Evolutionary conservation across 2,329 filamentous ascomycete species (phyloP).

Genomic region (Botrytis hyacinthi): DNA sequence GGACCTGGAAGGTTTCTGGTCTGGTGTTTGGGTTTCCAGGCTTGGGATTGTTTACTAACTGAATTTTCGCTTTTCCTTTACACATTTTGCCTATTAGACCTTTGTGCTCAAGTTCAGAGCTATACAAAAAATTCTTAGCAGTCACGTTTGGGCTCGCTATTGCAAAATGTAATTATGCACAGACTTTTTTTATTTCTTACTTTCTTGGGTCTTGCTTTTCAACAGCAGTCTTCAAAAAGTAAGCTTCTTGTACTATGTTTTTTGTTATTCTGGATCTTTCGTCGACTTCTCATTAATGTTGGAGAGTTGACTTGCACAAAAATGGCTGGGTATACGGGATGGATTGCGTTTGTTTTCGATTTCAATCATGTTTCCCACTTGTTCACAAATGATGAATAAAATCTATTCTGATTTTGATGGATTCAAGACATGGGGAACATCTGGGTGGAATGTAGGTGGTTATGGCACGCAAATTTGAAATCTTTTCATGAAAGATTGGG

Average conservation of each 20-base stretch:
- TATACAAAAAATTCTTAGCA: slow-evolving; percentile 34
- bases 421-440: background rate
- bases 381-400: slow-evolving; percentile 12
- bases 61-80: slow-evolving; percentile 33
- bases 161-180: slow-evolving; percentile 41
- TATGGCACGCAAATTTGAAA: slow-evolving; percentile 17
- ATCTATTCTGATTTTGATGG: background rate
- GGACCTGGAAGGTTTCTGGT: slow-evolving; percentile 38
- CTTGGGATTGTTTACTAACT: slow-evolving; percentile 36
- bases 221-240: slow-evolving; percentile 25
- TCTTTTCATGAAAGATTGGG: slow-evolving; percentile 17
- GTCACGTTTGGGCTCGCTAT: slow-evolving; percentile 34
- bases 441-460: slow-evolving; percentile 11
- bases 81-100: slow-evolving; percentile 36
- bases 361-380: slow-evolving; percentile 16
- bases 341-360: slow-evolving; percentile 25
- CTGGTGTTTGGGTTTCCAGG: slow-evolving; percentile 39
- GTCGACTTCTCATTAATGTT: slow-evolving; percentile 29
- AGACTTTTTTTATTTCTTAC: slow-evolving; percentile 35
- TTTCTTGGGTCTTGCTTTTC: slow-evolving; percentile 20
- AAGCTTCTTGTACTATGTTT: slow-evolving; percentile 40
- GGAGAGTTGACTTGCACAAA: slow-evolving; percentile 35
- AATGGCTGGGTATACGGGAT: slow-evolving; percentile 31
- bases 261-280: slow-evolving; percentile 30
- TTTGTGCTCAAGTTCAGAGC: slow-evolving; percentile 27